These are phyloP conservation scores for Artemisia annua DNA, from an alignment of 129 eudicot species.

Conservation along the genomic window DNA sequence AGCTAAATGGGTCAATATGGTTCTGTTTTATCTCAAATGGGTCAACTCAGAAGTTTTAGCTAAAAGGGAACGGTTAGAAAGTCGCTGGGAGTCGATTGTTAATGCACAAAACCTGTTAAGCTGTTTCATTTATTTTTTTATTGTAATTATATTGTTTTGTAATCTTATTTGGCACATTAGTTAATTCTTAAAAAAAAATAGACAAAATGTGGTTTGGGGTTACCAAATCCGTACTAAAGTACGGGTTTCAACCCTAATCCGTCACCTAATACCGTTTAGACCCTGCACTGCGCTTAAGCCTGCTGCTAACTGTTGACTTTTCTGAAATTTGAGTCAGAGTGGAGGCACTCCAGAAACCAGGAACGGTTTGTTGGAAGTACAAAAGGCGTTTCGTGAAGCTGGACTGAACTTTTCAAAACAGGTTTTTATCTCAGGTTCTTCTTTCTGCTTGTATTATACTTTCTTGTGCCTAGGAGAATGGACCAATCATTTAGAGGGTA, in stretches of 20 bases:
- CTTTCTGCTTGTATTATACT: slow-evolving; percentile 44
- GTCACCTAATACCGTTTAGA: slow-evolving; percentile 1
- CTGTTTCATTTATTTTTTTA: neutral
- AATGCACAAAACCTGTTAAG: neutral
- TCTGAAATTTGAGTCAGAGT: slow-evolving; percentile 51
- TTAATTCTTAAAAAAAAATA: neutral
- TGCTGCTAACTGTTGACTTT: slow-evolving; percentile 15
- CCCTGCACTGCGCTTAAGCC: neutral
- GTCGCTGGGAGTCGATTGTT: neutral
- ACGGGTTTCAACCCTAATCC: neutral
- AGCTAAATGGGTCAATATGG: neutral
- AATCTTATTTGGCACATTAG: neutral
- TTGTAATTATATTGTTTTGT: neutral
- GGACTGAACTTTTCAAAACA: slow-evolving; percentile 93
- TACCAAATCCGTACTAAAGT: neutral
- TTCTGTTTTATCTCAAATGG: neutral
- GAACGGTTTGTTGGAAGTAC: slow-evolving; percentile 95
- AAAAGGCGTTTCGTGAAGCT: slow-evolving; percentile 98
- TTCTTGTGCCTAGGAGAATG: slow-evolving; percentile 16
- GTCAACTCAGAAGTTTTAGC: neutral
- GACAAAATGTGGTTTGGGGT: neutral
- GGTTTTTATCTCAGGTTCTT: slow-evolving; percentile 92
- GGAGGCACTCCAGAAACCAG: slow-evolving; percentile 99
- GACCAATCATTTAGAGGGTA: slow-evolving; percentile 20
- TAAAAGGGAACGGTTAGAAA: neutral